These are phyloP conservation scores for Didymella sp. DNA, from an alignment of 2,329 filamentous ascomycete species.

Conservation along the genomic window DNA sequence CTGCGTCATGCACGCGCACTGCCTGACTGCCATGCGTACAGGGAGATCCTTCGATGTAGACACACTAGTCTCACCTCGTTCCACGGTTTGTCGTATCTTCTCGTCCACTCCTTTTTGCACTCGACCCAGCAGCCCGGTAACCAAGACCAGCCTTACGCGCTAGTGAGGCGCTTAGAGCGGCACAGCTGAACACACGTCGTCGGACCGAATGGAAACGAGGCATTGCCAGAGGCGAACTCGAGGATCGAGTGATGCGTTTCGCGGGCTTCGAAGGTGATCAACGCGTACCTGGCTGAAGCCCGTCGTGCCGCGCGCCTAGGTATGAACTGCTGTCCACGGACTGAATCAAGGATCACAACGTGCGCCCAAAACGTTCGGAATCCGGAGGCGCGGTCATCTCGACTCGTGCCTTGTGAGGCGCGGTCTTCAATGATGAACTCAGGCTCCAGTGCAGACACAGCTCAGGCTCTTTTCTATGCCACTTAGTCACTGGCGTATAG, in stretches of 20 bases:
- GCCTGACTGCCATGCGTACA: conserved; percentile 1
- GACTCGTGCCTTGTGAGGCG: conserved; percentile 3
- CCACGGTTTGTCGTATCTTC: background rate
- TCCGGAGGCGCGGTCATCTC: background rate
- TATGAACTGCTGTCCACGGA: background rate
- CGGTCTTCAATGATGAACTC: background rate
- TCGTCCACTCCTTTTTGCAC: conserved; percentile 16
- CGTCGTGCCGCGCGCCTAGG: conserved; percentile 12
- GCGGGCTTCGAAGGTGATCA: conserved; percentile 2
- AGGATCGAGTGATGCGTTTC: conserved; percentile 4
- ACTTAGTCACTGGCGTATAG: background rate
- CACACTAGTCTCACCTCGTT: background rate
- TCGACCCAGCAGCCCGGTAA: conserved; percentile 11
- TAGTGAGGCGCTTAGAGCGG: conserved; percentile 22
- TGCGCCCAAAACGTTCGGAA: conserved; percentile 5
- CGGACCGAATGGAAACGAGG: conserved; percentile 16
- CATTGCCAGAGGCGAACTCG: background rate
- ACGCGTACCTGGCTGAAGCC: conserved; percentile 6
- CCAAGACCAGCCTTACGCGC: conserved; percentile 19
- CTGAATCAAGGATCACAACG: conserved; percentile 1
- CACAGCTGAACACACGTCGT: conserved; percentile 12
- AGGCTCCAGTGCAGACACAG: conserved; percentile 2
- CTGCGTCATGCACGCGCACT: conserved; percentile 3
- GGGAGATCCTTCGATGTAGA: background rate
- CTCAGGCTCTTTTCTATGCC: background rate